Evolutionary conservation across 164 flowering plant species (phyloP), one percentile per base, ranked within the genome.

Genomic region (Aristolochia contorta): DNA sequence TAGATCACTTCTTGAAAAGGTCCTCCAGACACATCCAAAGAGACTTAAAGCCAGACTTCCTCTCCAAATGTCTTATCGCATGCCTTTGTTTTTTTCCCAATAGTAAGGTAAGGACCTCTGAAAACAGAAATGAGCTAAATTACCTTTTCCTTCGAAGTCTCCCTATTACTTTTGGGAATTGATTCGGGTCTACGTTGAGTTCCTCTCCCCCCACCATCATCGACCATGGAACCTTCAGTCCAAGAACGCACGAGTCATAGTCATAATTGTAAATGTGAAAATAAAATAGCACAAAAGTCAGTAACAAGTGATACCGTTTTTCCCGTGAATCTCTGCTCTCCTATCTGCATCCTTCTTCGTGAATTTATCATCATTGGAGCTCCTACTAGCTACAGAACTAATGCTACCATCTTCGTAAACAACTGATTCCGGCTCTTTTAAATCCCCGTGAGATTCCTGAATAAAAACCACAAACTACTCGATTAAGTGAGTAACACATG

Each of bases 361-460:
- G 48, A 13, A 52, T 41, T 24, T 47, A 18, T 69, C 69, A 20
- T 71, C 75, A 56, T 56, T 63, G 60, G 69, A 58, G 30, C 57
- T 62, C 59, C 64, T 49, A 45, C 58, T 72, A 66, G 65, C 72
- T 46, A 59, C 47, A 66, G 80, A 65, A 67, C 23, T 54, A 19
- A 68, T 60, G 56, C 72, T 67, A 51, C 53, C 77, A 66, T 82
- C 84, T 69, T 77, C 72, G 69, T 77, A 86, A 57, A 88, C 79
- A 71, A 79, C 64, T 56, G 49, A 58, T 3, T 62, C 50, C 18
- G 96, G 97, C 67, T 77, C 91, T 75, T 75, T 79, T 66, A 87
- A 61, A 24, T 68, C 79, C 60, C 77, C 80, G 25, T 60, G 74
- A 7, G 50, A 74, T 55, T 87, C 91, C 97, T 90, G 65, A 69